Evolutionary conservation across 2,329 filamentous ascomycete genomes (phyloP), one percentile per base, ranked within the genome.

Genomic region (Epichloe sp.): DNA sequence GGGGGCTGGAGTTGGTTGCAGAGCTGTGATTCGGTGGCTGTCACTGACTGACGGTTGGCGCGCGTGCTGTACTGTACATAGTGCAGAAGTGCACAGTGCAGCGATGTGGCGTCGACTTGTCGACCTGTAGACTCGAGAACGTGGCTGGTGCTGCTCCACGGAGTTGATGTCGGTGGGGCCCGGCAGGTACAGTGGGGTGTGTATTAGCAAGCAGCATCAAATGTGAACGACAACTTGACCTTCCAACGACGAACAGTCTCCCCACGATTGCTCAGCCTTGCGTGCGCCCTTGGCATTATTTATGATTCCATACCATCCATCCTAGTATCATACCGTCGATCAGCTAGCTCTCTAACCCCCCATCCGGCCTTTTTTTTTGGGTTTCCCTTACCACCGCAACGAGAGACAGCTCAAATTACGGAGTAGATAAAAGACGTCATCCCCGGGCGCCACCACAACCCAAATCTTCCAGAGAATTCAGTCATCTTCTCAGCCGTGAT

Each of bases 1-100:
- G 8, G 19, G 47, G 17, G 26, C 31, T 37, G 44, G 26, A 40
- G 26, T 35, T 47, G 51, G 41, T 36, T 45, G 46, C 41, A 42
- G 50, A 53, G 47, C 51, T 53, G 43, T 54, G 50, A 52, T 54
- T 54, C 52, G 52, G 50, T 54, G 50, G 50, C 47, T 50, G 53
- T 50, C 44, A 35, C n/a, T 15, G 46, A 10, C 31, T 38, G 38
- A 34, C 31, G 44, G 48, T 44, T 43, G 44, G 26, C 26, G 8
- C 26, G 8, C 26, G 26, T 8, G 35, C 7, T 23, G 23, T 26
- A 26, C 23, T 26, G 48, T 34, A 2, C 17, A 23, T 23, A 10
- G 41, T 21, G n/a, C 48, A 34, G 41, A 38, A 34, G 10, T 23
- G 40, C 12, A n/a, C 6, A 21, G 38, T 14, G 14, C 17, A 31